Evolutionary conservation across 2,329 filamentous ascomycete species (phyloP).

Genomic region (Trichoderma pleuroti): DNA sequence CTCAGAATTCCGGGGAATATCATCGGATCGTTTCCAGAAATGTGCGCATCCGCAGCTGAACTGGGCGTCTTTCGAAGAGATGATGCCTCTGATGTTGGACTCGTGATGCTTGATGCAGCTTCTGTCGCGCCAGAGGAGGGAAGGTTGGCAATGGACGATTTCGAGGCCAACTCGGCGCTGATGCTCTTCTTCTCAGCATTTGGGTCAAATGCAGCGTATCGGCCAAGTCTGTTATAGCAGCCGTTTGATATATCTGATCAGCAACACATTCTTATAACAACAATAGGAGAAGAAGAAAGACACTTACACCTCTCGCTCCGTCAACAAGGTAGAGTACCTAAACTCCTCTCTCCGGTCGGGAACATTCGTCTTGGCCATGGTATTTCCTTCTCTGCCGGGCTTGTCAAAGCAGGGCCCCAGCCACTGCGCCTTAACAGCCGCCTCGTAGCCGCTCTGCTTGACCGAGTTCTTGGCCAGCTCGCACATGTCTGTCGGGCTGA

Average conservation of each 20-base stretch:
- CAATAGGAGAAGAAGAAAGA: background rate
- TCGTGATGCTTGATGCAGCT: background rate
- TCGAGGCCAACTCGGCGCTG: background rate
- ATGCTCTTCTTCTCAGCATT: background rate
- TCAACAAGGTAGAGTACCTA: constrained; percentile 76
- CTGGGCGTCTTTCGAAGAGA: constrained; percentile 35
- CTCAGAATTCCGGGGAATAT: constrained; percentile 68
- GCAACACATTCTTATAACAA: background rate
- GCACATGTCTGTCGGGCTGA: constrained; percentile 97
- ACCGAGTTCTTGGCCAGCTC: constrained; percentile 96
- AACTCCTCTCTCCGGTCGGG: constrained; percentile 90
- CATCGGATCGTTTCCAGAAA: constrained; percentile 60
- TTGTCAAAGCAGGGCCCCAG: constrained; percentile 73
- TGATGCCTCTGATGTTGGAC: background rate
- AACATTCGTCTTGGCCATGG: constrained; percentile 94
- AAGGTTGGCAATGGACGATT: constrained; percentile 22
- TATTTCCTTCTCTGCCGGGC: constrained; percentile 80
- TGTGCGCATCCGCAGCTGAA: constrained; percentile 42
- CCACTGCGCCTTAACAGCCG: constrained; percentile 86
- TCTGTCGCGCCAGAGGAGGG: background rate
- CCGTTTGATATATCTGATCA: background rate
- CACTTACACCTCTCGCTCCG: constrained; percentile 80
- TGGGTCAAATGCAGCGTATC: constrained; percentile 39
- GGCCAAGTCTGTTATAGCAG: constrained; percentile 37
- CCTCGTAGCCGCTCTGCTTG: constrained; percentile 89